phyloP scores from a whole-genome alignment of 805 yeast genomes.

The Wickerhamiella parazyma region DNA sequence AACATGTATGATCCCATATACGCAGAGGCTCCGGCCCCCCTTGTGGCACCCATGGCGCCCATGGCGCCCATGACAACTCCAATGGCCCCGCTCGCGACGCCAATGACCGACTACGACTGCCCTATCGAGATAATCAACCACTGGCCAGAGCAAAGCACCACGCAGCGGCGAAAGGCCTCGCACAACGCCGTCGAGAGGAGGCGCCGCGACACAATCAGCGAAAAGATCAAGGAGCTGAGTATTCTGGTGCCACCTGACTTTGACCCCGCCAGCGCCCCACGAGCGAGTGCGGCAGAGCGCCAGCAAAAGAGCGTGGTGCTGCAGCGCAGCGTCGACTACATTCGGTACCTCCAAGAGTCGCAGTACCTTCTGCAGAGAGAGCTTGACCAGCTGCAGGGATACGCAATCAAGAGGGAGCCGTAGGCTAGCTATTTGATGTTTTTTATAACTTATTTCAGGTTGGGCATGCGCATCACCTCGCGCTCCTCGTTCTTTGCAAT shows the following conservation, averaged over 20 bases:
- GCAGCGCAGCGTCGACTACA: constrained; percentile 67
- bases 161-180: constrained; percentile 68
- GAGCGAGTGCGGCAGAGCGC: constrained; percentile 29
- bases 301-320: constrained; percentile 75
- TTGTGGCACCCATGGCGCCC: too few relatives aligned
- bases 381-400: not conserved
- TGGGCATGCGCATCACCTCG: constrained; percentile 80
- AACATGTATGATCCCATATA: not conserved
- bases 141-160: constrained; percentile 26
- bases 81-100: too few relatives aligned
- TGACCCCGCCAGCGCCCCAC: constrained; percentile 5
- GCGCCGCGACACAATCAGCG: constrained; percentile 81
- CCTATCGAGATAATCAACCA: not conserved
- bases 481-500: constrained; percentile 59
- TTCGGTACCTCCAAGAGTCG: constrained; percentile 39
- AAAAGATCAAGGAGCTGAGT: constrained; percentile 73
- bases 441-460: constrained; percentile 27
- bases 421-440: not conserved
- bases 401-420: not conserved
- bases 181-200: constrained; percentile 92
- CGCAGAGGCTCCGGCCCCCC: too few relatives aligned
- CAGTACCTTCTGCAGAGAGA: not conserved
- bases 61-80: too few relatives aligned
- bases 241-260: constrained; percentile 52
- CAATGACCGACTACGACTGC: too few relatives aligned